phyloP scores from a whole-genome alignment of 83 land plant genomes.

The Picea abies region DNA sequence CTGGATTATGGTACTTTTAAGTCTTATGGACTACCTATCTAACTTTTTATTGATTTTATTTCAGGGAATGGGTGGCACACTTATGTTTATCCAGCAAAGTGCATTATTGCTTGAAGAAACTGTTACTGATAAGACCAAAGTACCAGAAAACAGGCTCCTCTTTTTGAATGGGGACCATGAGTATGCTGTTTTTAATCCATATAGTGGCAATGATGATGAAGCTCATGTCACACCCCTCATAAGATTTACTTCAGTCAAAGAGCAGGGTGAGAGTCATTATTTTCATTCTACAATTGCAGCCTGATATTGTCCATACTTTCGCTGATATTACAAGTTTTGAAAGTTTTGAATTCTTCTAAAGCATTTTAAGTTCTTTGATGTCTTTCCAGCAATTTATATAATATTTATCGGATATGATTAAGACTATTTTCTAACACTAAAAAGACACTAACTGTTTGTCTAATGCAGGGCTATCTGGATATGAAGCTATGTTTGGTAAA shows the following conservation, averaged over 20 bases:
- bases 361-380: neutral
- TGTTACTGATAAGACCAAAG: constrained; percentile 9
- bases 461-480: constrained; percentile 46
- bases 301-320: neutral
- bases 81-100: constrained; percentile 37
- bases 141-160: constrained; percentile 24
- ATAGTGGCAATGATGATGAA: constrained; percentile 16
- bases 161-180: constrained; percentile 59
- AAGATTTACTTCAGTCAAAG: constrained; percentile 18
- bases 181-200: constrained; percentile 59
- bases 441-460: neutral
- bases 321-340: neutral
- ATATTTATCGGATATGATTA: too few relatives aligned
- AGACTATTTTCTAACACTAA: neutral
- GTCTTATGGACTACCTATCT: neutral
- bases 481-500: constrained; percentile 61
- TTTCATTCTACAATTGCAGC: neutral
- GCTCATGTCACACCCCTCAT: neutral
- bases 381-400: neutral
- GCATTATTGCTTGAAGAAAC: neutral
- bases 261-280: constrained; percentile 29
- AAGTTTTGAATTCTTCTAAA: neutral
- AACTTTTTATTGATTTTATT: constrained; percentile 15
- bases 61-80: constrained; percentile 63
- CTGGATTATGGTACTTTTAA: neutral